Evolutionary conservation across 2,329 filamentous ascomycete genomes (phyloP), one percentile per base, ranked within the genome.

Genomic region (Xylaria sp.): DNA sequence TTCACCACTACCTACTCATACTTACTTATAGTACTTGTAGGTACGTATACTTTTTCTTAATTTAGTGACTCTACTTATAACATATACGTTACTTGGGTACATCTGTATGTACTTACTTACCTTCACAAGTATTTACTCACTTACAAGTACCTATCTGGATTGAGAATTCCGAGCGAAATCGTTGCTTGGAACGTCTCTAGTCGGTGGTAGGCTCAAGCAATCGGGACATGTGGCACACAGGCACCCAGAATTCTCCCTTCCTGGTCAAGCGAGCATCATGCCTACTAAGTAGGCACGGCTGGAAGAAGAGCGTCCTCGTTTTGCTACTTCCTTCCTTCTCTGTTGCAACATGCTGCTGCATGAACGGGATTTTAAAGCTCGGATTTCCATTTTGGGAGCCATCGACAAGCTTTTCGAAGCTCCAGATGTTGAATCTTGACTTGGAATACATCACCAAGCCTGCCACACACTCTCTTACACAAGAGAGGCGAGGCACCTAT

Each of bases 351-450:
- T 55, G 58, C 29, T 48, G 58, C 44, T 27, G 63, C 63, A 60
- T 40, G 25, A 65, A 55, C 27, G 42, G 47, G 35, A 60, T 35
- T 35, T 35, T 23, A 23, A 6, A 27, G 42, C 37, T 47, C 55
- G 55, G 55, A 18, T 58, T 58, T 58, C 55, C 55, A n/a, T 44
- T 44, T 44, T 58, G 55, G 54, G 54, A n/a, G 21, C 2, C 35
- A n/a, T 32, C n/a, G 21, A 53, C 16, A 23, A 42, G 13, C 35
- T 29, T 4, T 12, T 5, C 18, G 23, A 57, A 40, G 54, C 27
- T 25, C 54, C 37, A 58, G 23, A 58, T 12, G 23, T 44, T 3
- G 35, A 44, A 27, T n/a, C 6, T 35, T 9, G 27, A 35, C 51
- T 13, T 53, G 50, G 25, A 29, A 29, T n/a, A 29, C 51, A 54